Conservation (phyloP, 805 yeast genomes). For the Jamesozyma piceae region DNA sequence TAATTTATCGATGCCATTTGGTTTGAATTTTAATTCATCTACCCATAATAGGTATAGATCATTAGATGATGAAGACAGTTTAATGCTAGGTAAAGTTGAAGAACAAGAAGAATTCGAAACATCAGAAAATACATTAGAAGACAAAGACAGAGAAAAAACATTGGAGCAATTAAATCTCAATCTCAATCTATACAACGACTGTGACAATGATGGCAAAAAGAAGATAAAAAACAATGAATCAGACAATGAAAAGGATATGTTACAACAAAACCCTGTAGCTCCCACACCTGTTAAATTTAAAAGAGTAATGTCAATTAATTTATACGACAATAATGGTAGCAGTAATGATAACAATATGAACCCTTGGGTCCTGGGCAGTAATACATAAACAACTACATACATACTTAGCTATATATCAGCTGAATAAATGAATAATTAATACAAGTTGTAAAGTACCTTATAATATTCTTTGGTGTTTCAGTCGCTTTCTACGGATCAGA, state of each 20-base stretch:
- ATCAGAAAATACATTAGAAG: not conserved
- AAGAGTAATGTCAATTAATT: conserved; percentile 24
- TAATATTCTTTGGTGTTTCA: not conserved
- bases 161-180: conserved; percentile 1
- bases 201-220: not conserved
- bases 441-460: not conserved
- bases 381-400: conserved; percentile 4
- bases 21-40: conserved; percentile 6
- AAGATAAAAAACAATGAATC: not conserved
- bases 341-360: conserved; percentile 10
- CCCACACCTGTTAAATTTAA: conserved; percentile 13
- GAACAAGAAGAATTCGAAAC: not conserved
- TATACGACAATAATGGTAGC: conserved; percentile 23
- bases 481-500: not conserved
- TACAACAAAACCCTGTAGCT: not conserved
- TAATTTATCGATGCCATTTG: conserved; percentile 11
- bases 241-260: not conserved
- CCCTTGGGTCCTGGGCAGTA: conserved; percentile 28
- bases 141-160: not conserved
- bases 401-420: no score
- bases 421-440: not conserved
- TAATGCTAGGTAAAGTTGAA: conserved; percentile 21
- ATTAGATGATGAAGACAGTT: conserved; percentile 25
- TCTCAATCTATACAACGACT: conserved; percentile 5
- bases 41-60: conserved; percentile 3